Percentiles rank a stretch among this genome's conserved stretches.
Evolutionary conservation across 371 early-diverging fungal species (phyloP).

Genomic region (Circinella umbellata): DNA sequence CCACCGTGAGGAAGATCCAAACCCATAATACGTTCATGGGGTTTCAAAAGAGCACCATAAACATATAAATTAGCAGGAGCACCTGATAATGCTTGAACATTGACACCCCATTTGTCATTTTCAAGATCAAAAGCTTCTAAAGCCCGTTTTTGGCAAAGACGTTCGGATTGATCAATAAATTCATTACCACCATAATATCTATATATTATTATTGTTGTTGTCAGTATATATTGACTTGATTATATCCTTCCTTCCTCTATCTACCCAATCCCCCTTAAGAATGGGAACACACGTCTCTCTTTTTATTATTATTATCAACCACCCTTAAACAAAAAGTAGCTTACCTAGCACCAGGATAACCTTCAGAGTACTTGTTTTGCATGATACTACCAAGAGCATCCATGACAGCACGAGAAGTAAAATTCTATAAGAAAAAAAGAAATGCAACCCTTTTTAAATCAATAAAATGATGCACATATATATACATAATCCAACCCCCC

Average conservation of each 20-base stretch:
- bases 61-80: constrained; percentile 98
- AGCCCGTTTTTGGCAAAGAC: constrained; percentile 95
- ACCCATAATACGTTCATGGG: constrained; percentile 99
- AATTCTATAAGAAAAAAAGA: constrained; percentile 87
- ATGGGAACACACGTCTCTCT: too few relatives aligned
- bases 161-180: constrained; percentile 96
- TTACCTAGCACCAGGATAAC: constrained; percentile 94
- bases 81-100: constrained; percentile 97
- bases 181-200: constrained; percentile 99
- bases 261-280: too few relatives aligned
- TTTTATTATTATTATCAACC: too few relatives aligned
- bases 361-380: constrained; percentile 99
- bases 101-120: constrained; percentile 96
- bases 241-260: not conserved
- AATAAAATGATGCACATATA: too few relatives aligned
- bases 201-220: not conserved
- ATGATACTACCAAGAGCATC: constrained; percentile 96
- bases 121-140: constrained; percentile 92
- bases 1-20: constrained; percentile 99
- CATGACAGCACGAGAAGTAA: constrained; percentile 96
- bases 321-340: too few relatives aligned
- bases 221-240: not conserved
- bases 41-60: constrained; percentile 95
- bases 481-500: not conserved
- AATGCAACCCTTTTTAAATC: too few relatives aligned